These are phyloP conservation scores for Euphrasia confusa DNA, from an alignment of 257 asterid genomes.

Conservation along the genomic window DNA sequence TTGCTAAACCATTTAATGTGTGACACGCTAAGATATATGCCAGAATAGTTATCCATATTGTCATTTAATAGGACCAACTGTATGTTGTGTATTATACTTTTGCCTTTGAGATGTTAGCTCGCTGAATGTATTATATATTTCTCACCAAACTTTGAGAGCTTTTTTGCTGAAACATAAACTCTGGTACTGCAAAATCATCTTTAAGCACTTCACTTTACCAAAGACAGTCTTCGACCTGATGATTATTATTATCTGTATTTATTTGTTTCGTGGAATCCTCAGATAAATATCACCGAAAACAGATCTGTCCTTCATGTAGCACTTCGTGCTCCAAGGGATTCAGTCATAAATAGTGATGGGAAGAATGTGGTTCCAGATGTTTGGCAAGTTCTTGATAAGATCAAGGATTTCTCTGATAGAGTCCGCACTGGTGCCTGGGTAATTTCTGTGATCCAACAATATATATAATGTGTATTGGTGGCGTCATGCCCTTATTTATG, in stretches of 20 bases:
- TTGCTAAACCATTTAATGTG: conserved; percentile 9
- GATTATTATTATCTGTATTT: conserved; percentile 1
- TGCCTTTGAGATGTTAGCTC: too few species aligned
- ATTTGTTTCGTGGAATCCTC: conserved; percentile 27
- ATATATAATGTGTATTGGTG: conserved; percentile 11
- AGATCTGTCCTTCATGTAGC: conserved; percentile 96
- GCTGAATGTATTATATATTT: too few species aligned
- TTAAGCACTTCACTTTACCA: background rate
- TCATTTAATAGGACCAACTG: conserved; percentile 8
- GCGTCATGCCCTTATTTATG: conserved; percentile 10
- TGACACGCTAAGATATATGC: conserved; percentile 14
- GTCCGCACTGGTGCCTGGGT: conserved; percentile 99
- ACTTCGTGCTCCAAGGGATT: conserved; percentile 88
- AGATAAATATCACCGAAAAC: conserved; percentile 94
- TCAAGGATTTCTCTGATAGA: conserved; percentile 79
- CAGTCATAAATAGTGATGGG: conserved; percentile 78
- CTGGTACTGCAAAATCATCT: background rate
- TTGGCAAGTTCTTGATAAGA: conserved; percentile 96
- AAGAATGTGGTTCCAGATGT: conserved; percentile 97
- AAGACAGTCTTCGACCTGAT: background rate
- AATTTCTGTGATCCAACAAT: conserved; percentile 26
- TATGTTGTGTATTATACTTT: background rate
- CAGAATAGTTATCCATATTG: conserved; percentile 24
- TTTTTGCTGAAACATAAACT: too few species aligned
- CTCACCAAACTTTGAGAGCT: too few species aligned